Evolutionary conservation across 768 basidiomycete genomes (phyloP), one percentile per base, ranked within the genome.

Genomic region (Trametes cinnabarina): DNA sequence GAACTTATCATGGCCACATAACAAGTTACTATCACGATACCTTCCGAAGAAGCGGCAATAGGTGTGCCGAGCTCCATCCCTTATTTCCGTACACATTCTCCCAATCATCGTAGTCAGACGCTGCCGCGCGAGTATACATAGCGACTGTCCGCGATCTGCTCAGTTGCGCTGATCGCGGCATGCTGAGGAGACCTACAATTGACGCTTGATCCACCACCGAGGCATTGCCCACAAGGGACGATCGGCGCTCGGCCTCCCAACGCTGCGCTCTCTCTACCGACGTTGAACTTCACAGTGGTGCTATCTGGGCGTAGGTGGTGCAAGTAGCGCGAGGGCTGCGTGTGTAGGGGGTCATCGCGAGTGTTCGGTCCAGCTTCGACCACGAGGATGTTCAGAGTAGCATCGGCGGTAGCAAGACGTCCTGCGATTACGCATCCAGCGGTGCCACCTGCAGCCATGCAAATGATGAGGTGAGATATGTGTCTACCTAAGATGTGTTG

Each of bases 71-170:
- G 3, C 82, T 72, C 85, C 85, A 87, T 1, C 84, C 85, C 7
- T 76, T 66, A 63, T 85, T 84, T 2, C 76, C 76, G 30, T 79
- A 66, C 0, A 75, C 66, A 3, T 50, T 61, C 35, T 78, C 78
- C 85, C 84, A 85, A 53, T 81, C 80, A 60, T 87, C 82, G 47
- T 80, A 85, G 63, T 87, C 85, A 0, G 83, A 84, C 3, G 82
- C 79, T 9, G 82, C 68, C 20, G 82, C 78, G 19, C 85, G 77
- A 1, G 76, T 78, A 53, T 84, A 85, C 73, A 80, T 73, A 8
- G 46, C 46, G 48, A 65, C 63, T 64, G 40, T 1, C 22, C n/a
- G n/a, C n/a, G n/a, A n/a, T n/a, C n/a, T n/a, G n/a, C n/a, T n/a
- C n/a, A n/a, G n/a, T n/a, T n/a, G n/a, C n/a, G n/a, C n/a, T n/a